Evolutionary conservation across 2,329 filamentous ascomycete genomes (phyloP), one percentile per base, ranked within the genome.

Genomic region (Fusarium guadeloupense): DNA sequence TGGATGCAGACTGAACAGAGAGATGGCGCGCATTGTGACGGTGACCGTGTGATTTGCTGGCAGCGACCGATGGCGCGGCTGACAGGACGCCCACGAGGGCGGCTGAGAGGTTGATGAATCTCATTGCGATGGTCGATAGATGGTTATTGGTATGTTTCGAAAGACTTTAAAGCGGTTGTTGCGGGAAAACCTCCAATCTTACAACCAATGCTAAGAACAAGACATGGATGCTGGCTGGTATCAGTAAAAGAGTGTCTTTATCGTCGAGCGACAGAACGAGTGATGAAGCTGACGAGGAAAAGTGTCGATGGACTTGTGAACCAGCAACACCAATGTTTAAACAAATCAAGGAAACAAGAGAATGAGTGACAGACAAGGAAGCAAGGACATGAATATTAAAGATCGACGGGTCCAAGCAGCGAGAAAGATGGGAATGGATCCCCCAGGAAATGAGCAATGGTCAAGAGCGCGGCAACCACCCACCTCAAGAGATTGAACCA

Each of bases 21-120:
- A 70, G 64, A 31, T 72, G 76, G 53, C 75, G 75, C 47, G 75
- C 72, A 52, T 78, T 55, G 35, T 61, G 62, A 37, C 74, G 70
- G 35, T 71, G 70, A 52, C 71, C 72, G 38, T 76, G 72, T 10
- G 74, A 73, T 47, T 69, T 67, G 52, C 45, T 61, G 49, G 71
- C 71, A 23, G 74, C 72, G 46, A 76, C 71, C 39, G 73, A 74
- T 26, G 79, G 75, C 30, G 75, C 72, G 20, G 77, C 77, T 59
- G 85, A 70, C 35, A 86, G 70, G 21, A 81, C 70, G 55, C 79
- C 82, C 68, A 79, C 78, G 55, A 86, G 63, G 69, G 79, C 78
- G 71, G 80, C 76, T 62, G 82, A 78, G 57, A 84, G 62, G 54
- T 79, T 77, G 52, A 79, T 76, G 72, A 82, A 70, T 76, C 81